phyloP scores from a whole-genome alignment of 2,329 filamentous ascomycete species.

The Cercospora sp. region DNA sequence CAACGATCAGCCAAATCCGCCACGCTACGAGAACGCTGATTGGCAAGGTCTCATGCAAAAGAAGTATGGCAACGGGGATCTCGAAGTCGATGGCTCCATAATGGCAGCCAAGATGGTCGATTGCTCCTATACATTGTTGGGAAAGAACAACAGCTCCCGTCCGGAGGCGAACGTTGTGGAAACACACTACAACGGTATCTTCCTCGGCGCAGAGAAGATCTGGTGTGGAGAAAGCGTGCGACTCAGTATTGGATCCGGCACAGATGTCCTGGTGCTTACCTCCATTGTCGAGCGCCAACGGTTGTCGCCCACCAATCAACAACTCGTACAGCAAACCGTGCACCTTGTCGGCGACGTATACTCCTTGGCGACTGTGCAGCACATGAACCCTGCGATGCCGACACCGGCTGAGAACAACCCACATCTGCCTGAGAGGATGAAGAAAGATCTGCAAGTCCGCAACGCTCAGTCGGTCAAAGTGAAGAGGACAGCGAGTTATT shows the following conservation, averaged over 20 bases:
- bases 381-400: constrained; percentile 39
- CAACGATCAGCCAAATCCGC: constrained; percentile 41
- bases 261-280: constrained; percentile 53
- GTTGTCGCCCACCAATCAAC: constrained; percentile 27
- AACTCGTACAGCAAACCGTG: constrained; percentile 35
- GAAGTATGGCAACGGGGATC: constrained; percentile 50
- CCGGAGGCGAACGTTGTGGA: constrained; percentile 41
- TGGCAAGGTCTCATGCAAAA: constrained; percentile 50
- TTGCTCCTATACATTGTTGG: constrained; percentile 56
- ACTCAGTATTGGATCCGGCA: constrained; percentile 47
- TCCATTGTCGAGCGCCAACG: constrained; percentile 46
- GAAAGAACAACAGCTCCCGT: constrained; percentile 46
- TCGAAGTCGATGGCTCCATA: constrained; percentile 59
- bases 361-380: constrained; percentile 47
- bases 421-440: constrained; percentile 53
- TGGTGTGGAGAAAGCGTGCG: constrained; percentile 61
- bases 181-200: constrained; percentile 57
- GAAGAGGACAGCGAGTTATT: constrained; percentile 43
- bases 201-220: constrained; percentile 60
- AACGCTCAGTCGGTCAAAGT: constrained; percentile 47
- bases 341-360: constrained; percentile 56
- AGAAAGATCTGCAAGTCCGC: constrained; percentile 53
- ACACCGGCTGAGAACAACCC: constrained; percentile 42
- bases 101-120: constrained; percentile 59
- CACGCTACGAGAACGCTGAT: constrained; percentile 53